Evolutionary conservation across 2,329 filamentous ascomycete species (phyloP).

Genomic region (Fusarium zealandicum): DNA sequence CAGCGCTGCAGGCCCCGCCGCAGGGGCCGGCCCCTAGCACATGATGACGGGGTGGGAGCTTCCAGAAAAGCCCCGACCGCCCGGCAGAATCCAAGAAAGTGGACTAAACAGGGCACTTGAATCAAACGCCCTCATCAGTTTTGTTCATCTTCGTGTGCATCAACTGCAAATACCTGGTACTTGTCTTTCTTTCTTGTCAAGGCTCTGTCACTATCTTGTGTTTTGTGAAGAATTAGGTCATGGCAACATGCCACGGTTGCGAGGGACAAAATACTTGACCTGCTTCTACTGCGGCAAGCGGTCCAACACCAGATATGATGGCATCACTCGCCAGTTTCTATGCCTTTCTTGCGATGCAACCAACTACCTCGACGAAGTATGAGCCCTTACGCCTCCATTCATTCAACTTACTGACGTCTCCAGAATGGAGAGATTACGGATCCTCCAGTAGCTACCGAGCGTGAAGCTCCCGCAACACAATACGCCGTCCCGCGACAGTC

Average conservation of each 20-base stretch:
- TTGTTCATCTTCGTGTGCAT: slow-evolving; percentile 20
- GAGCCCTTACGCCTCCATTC: rapidly evolving
- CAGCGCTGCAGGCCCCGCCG: slow-evolving; percentile 15
- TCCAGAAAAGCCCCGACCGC: slow-evolving; percentile 41
- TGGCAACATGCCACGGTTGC: slow-evolving; percentile 53
- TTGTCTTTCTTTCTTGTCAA: background rate
- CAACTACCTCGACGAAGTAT: slow-evolving; percentile 88
- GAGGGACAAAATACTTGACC: slow-evolving; percentile 56
- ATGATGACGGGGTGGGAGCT: background rate
- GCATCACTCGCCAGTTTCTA: slow-evolving; percentile 69
- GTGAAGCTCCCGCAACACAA: slow-evolving; percentile 51
- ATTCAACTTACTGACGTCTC: slow-evolving; percentile 9
- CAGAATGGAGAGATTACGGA: slow-evolving; percentile 90
- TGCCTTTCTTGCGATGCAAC: slow-evolving; percentile 83
- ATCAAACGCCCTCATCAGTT: slow-evolving; percentile 21
- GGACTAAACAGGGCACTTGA: slow-evolving; percentile 13
- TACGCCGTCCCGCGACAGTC: slow-evolving; percentile 56
- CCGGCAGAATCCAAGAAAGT: slow-evolving; percentile 46
- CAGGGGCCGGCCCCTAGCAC: slow-evolving; percentile 9
- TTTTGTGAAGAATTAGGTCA: slow-evolving; percentile 9
- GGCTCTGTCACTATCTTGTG: background rate
- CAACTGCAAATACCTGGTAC: slow-evolving; percentile 7
- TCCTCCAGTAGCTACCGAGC: slow-evolving; percentile 69
- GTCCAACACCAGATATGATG: slow-evolving; percentile 66
- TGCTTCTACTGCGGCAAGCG: slow-evolving; percentile 87